A percentile compares a stretch with the other conserved stretches of the same genome.
These are phyloP conservation scores for Hypoxylon sp. DNA, from an alignment of 2,329 filamentous ascomycete genomes.

Conservation along the genomic window DNA sequence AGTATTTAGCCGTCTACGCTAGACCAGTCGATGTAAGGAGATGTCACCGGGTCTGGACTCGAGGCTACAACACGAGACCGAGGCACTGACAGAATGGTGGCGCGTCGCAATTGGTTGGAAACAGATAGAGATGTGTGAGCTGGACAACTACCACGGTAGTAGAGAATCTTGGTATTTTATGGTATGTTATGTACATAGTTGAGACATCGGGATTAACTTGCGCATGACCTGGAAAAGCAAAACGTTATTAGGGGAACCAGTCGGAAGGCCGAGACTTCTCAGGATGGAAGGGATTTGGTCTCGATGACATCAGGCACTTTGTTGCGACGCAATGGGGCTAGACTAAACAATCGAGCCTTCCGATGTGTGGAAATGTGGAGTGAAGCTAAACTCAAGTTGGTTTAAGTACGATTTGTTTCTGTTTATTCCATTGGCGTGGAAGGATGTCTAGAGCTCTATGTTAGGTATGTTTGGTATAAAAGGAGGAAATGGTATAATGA, in stretches of 20 bases:
- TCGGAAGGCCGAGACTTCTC: constrained; percentile 10
- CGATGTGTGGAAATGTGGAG: constrained; percentile 7
- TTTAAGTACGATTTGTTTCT: too few species aligned
- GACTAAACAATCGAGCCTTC: constrained; percentile 7
- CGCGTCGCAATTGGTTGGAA: constrained; percentile 32
- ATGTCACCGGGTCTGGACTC: constrained; percentile 33
- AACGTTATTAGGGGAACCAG: too few species aligned
- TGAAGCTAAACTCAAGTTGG: too few species aligned
- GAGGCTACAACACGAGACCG: constrained; percentile 25
- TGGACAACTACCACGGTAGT: constrained; percentile 19
- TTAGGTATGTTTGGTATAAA: too few species aligned
- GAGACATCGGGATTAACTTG: constrained; percentile 6
- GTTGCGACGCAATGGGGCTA: constrained; percentile 23
- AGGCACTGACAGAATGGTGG: constrained; percentile 32
- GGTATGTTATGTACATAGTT: constrained; percentile 12
- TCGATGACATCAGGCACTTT: constrained; percentile 32
- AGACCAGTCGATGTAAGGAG: constrained; percentile 9
- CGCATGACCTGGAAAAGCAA: constrained; percentile 16
- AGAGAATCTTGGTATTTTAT: too few species aligned
- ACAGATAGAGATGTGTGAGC: constrained; percentile 12
- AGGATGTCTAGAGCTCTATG: too few species aligned
- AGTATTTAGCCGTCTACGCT: constrained; percentile 35
- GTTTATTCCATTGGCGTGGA: too few species aligned
- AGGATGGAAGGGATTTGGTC: constrained; percentile 3
- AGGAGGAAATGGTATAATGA: too few species aligned